phyloP scores from a whole-genome alignment of 2,329 filamentous ascomycete genomes.

The Pestalotiopsis sp. region DNA sequence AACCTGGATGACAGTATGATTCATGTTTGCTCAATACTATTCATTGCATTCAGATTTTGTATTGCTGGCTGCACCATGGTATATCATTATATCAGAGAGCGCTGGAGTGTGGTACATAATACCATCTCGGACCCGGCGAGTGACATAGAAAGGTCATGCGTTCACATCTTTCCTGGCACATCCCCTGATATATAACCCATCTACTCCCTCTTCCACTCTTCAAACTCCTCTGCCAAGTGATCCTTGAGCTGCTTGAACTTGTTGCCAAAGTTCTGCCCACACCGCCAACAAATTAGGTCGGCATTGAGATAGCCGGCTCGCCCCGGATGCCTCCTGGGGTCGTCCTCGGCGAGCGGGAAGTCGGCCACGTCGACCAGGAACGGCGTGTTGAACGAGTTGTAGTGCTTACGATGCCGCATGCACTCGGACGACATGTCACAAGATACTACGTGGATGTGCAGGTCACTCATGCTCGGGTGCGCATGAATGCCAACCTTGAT shows the following conservation, averaged over 20 bases:
- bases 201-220: slow-evolving; percentile 71
- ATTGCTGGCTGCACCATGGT: no score
- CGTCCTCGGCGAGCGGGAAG: slow-evolving; percentile 73
- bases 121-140: no score
- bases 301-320: slow-evolving; percentile 61
- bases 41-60: no score
- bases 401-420: slow-evolving; percentile 83
- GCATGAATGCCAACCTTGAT: slow-evolving; percentile 82
- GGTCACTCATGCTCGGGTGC: slow-evolving; percentile 86
- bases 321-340: slow-evolving; percentile 62
- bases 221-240: slow-evolving; percentile 74
- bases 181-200: neutral
- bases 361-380: slow-evolving; percentile 82
- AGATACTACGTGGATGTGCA: slow-evolving; percentile 88
- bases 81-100: no score
- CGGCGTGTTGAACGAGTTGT: slow-evolving; percentile 85
- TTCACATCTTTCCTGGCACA: no score
- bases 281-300: slow-evolving; percentile 84
- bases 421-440: slow-evolving; percentile 74
- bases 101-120: no score
- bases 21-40: no score
- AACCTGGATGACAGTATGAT: no score
- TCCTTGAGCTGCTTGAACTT: slow-evolving; percentile 61
- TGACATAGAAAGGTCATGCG: no score
- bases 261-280: slow-evolving; percentile 73